Base-by-base conservation (phyloP, 2,329 filamentous ascomycete species). In the Trichoderma arundinaceum region DNA sequence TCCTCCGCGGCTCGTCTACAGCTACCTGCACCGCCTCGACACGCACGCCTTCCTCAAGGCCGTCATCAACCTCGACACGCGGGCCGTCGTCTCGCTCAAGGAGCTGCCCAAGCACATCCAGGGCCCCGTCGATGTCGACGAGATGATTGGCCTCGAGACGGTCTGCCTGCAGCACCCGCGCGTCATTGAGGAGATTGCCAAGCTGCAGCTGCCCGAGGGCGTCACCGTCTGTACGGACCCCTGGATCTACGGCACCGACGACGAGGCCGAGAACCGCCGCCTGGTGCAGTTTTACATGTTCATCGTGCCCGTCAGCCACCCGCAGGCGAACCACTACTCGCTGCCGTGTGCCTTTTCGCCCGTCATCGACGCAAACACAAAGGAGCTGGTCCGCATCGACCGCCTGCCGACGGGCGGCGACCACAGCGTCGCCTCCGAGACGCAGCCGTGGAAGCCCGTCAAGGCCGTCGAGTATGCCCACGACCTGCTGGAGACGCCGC, bases 231-330 rank as follows among this genome's bases (percentile, higher is more conserved):
- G 75, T 12, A 82, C 83, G 68, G 81, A 83, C 86, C 68, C 85
- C 0, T 93, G 90, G 90, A 91, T 91, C 48, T 93, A 92, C 68
- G 82, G 82, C 2, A 73, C 76, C 1, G 79, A 81, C 62, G 72
- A 72, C 3, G 77, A 79, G 4, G 78, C 80, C 46, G 74, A 76
- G 32, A 10, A 28, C 28, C 71, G 75, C 1, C 77, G 77, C 7
- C 81, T 84, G 52, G 83, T 82, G 46, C 77, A 85, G 1, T 79
- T 84, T 39, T 85, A 82, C 69, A 80, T 80, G 19, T 76, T 76
- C 9, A 77, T 83, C 65, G 66, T 75, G 5, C 72, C 76, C 13
- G 80, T 76, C 38, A 75, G 78, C 38, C 82, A 84, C 54, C 75
- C 74, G 3, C 85, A 89, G 72, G 82, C 85, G 1, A 89, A 90